Conservation (phyloP, 192 early-diverging fungal genomes). For the Dissophora globulifera region DNA sequence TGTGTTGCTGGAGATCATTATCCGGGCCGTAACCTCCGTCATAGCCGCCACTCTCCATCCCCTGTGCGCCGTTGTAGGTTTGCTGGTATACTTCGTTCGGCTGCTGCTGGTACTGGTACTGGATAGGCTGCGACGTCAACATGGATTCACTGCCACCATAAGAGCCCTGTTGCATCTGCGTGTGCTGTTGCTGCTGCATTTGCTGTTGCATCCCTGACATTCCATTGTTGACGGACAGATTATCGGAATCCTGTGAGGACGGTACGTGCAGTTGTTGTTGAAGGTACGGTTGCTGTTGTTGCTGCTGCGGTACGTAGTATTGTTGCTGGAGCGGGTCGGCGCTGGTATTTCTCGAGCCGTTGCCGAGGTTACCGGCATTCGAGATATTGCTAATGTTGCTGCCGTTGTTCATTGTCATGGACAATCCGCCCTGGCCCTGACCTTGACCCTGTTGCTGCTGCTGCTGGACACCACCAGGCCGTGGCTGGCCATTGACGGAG, state of each 20-base stretch:
- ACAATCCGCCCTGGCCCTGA: conserved; percentile 18
- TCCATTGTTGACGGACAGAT: conserved; percentile 12
- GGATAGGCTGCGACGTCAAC: conserved; percentile 30
- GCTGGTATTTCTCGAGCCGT: conserved; percentile 31
- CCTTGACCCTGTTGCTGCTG: conserved; percentile 16
- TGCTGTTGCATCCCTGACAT: conserved; percentile 10
- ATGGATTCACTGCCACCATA: conserved; percentile 16
- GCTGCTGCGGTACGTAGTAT: conserved; percentile 13
- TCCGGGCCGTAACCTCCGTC: conserved; percentile 34
- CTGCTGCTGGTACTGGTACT: conserved; percentile 1
- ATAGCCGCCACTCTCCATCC: conserved; percentile 17
- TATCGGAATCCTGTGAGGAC: conserved; percentile 14
- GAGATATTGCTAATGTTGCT: conserved; percentile 23
- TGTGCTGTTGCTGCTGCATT: background rate
- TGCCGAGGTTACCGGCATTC: conserved; percentile 9
- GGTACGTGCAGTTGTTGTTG: conserved; percentile 19
- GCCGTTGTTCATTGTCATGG: conserved; percentile 23
- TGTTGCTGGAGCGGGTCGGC: conserved; percentile 19
- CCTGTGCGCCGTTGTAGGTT: background rate
- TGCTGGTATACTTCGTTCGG: conserved; percentile 7
- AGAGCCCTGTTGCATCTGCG: conserved; percentile 16
- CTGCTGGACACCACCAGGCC: conserved; percentile 9
- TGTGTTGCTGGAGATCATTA: background rate
- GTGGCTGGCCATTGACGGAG: too few relatives aligned
- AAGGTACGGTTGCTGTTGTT: conserved; percentile 16